phyloP scores from a whole-genome alignment of 2,329 filamentous ascomycete species.

The Fusarium sp. region DNA sequence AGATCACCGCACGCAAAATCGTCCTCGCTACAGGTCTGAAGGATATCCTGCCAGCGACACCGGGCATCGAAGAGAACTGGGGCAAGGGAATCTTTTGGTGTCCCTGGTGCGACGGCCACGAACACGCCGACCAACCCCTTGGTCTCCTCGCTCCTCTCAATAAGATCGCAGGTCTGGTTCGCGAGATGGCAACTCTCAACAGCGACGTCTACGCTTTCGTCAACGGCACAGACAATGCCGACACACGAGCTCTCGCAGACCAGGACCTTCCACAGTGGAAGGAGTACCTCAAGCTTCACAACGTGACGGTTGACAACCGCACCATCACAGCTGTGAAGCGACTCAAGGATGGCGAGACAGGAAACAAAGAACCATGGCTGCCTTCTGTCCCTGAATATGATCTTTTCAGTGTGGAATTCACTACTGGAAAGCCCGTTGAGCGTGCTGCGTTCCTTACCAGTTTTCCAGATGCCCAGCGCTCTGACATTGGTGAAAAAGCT shows the following conservation, averaged over 20 bases:
- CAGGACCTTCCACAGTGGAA: slow-evolving; percentile 61
- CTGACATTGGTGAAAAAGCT: slow-evolving; percentile 60
- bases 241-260: slow-evolving; percentile 56
- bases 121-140: slow-evolving; percentile 70
- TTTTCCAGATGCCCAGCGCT: slow-evolving; percentile 62
- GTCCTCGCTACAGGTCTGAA: slow-evolving; percentile 69
- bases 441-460: slow-evolving; percentile 67
- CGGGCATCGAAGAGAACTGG: slow-evolving; percentile 68
- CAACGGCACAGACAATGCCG: slow-evolving; percentile 69
- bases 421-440: slow-evolving; percentile 58
- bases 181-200: slow-evolving; percentile 69
- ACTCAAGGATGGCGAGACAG: slow-evolving; percentile 56
- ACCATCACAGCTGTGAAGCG: slow-evolving; percentile 64
- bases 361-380: slow-evolving; percentile 56
- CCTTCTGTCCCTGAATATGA: slow-evolving; percentile 65
- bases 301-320: slow-evolving; percentile 68
- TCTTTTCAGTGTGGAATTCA: slow-evolving; percentile 67
- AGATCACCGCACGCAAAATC: slow-evolving; percentile 65
- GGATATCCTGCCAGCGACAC: slow-evolving; percentile 67
- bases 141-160: slow-evolving; percentile 64
- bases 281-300: slow-evolving; percentile 62
- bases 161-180: slow-evolving; percentile 59
- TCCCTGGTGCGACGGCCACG: slow-evolving; percentile 74
- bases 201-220: slow-evolving; percentile 68
- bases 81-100: slow-evolving; percentile 74